Evolutionary conservation across 176 grass and related monocot species (phyloP), one percentile per base, ranked within the genome.

Genomic region (Eleusine indica): DNA sequence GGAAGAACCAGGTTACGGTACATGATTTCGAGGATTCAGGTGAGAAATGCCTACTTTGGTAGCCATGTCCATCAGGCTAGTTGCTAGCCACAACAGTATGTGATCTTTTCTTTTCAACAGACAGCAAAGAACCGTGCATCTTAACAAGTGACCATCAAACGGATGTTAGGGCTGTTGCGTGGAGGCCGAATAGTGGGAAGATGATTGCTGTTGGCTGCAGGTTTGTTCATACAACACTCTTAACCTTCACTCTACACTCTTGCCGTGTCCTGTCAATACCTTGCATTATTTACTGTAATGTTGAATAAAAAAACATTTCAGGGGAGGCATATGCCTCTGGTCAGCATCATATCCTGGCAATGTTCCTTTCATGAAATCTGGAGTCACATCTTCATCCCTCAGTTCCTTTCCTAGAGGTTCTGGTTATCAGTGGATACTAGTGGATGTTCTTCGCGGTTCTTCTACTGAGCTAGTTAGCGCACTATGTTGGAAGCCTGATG

Each of bases 161-260:
- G 80, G 87, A 91, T 60, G 83, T 93, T 70, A 95, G 87, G 86
- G 80, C 93, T 80, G 77, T 98, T 53, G 93, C 83, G 56, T 98
- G 96, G 96, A 95, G 93, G 81, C 93, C 93, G 76, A 98, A 98
- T 47, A 93, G 96, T 71, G 96, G 96, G 69, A 98, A 88, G 89
- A 93, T 93, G 91, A 90, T 98, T 65, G 87, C 96, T 72, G 80
- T 93, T 85, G 92, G 87, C 71, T 98, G 93, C 89, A 98, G 88
- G 96, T 95, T 79, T 67, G 87, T 74, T 77, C 66, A n/a, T 66
- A 9, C 12, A 74, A 12, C 48, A 68, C 19, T 19, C 77, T 71
- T 71, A 76, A 71, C 70, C 6, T 44, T 81, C 39, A 9, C 4
- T 75, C 71, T 37, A 72, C 67, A 67, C 62, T 68, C 29, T 90